These are phyloP conservation scores for Ceratobasidium sp. DNA, from an alignment of 1,284 basidiomycete species.

Conservation along the genomic window DNA sequence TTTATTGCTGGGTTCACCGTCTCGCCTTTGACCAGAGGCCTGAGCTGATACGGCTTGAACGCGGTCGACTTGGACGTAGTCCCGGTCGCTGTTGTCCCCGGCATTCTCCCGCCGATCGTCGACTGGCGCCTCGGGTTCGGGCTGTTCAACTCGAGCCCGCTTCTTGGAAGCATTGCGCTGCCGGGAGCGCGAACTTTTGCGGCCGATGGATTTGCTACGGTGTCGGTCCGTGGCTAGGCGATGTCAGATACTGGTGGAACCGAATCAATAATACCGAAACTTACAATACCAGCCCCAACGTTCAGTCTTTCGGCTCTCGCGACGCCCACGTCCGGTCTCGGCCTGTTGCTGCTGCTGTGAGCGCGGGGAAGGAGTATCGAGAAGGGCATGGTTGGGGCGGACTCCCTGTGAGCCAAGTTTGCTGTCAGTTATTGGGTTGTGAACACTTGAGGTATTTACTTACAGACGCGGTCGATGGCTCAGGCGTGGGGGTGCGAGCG, in stretches of 20 bases:
- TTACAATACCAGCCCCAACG: neutral
- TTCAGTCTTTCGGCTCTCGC: neutral
- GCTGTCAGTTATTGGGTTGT: neutral
- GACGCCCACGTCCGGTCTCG: neutral
- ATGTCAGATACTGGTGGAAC: neutral
- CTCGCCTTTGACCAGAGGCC: neutral
- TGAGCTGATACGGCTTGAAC: neutral
- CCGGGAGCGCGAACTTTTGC: neutral
- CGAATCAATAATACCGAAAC: neutral
- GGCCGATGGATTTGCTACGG: neutral
- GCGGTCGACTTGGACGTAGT: neutral
- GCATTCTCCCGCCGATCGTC: neutral
- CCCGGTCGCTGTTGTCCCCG: neutral
- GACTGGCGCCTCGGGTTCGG: neutral
- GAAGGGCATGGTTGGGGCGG: neutral
- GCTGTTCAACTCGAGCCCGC: neutral
- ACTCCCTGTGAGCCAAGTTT: neutral
- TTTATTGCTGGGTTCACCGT: neutral
- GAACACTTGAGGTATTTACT: no score
- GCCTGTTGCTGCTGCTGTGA: no score
- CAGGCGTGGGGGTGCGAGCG: neutral
- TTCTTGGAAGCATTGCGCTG: neutral
- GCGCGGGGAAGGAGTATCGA: slow-evolving; percentile 12
- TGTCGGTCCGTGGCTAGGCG: neutral
- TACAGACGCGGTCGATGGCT: slow-evolving; percentile 7